phyloP scores from a whole-genome alignment of 2,329 filamentous ascomycete species.

The Curvularia eragrostidis region DNA sequence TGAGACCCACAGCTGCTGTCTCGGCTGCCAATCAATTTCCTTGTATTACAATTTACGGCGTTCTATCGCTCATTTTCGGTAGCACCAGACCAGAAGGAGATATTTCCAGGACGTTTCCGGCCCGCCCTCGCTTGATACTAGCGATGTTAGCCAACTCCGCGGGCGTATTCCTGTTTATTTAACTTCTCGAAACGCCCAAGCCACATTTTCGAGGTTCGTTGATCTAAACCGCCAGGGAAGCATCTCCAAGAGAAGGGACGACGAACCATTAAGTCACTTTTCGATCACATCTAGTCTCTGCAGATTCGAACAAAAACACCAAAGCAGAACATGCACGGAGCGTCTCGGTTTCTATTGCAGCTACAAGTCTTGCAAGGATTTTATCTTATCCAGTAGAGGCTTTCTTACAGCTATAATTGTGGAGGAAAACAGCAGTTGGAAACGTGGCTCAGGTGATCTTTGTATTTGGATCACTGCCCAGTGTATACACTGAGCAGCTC shows the following conservation, averaged over 20 bases:
- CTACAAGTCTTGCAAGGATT: too few species aligned
- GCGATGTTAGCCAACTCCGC: slow-evolving; percentile 7
- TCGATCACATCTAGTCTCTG: too few species aligned
- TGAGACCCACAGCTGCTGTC: background rate
- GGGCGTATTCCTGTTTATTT: slow-evolving; percentile 13
- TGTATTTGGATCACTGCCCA: too few species aligned
- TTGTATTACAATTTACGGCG: background rate
- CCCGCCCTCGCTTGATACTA: background rate
- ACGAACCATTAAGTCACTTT: too few species aligned
- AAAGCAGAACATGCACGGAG: too few species aligned
- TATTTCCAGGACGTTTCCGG: background rate
- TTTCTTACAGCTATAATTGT: too few species aligned
- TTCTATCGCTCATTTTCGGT: slow-evolving; percentile 18
- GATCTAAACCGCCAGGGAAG: background rate
- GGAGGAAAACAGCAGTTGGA: too few species aligned
- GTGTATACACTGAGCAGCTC: background rate
- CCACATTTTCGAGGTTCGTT: background rate
- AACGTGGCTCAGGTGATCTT: too few species aligned
- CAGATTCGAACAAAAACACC: too few species aligned
- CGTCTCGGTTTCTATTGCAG: too few species aligned
- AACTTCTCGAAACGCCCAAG: background rate
- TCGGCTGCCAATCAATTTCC: slow-evolving; percentile 1
- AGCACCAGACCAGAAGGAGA: slow-evolving; percentile 10
- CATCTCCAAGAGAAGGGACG: too few species aligned
- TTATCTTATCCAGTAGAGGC: too few species aligned